A percentile compares a stretch with the other conserved stretches of the same genome.
These are phyloP conservation scores for Hyaloscypha finlandica DNA, from an alignment of 495 filamentous ascomycete genomes.

Conservation along the genomic window DNA sequence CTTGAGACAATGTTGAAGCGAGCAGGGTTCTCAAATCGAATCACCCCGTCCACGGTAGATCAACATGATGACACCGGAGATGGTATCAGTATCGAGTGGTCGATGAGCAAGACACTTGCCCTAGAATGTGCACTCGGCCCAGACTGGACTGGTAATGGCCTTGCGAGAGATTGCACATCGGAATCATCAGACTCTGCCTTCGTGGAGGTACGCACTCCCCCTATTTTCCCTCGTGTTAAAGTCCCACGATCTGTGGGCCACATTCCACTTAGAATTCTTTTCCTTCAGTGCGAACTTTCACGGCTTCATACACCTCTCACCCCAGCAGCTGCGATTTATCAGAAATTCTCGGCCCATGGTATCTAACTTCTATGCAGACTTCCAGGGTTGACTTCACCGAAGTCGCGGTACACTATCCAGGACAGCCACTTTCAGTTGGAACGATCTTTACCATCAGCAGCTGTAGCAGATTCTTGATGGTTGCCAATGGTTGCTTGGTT, in stretches of 20 bases:
- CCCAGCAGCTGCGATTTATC: too few relatives aligned
- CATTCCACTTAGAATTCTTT: too few relatives aligned
- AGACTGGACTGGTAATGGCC: conserved; percentile 48
- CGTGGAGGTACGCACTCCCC: background rate
- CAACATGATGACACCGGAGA: conserved; percentile 15
- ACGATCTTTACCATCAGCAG: conserved; percentile 56
- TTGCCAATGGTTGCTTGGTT: conserved; percentile 58
- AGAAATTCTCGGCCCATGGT: conserved; percentile 23
- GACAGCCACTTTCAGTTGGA: conserved; percentile 16
- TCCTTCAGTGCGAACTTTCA: too few relatives aligned
- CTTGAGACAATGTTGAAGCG: conserved; percentile 55
- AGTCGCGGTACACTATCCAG: conserved; percentile 32
- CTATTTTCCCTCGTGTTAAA: background rate
- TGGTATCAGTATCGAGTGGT: conserved; percentile 48
- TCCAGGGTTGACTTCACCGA: conserved; percentile 38
- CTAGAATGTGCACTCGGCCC: conserved; percentile 61
- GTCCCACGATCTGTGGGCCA: too few relatives aligned
- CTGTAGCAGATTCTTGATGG: conserved; percentile 62
- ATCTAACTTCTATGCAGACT: conserved; percentile 25
- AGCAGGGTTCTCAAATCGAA: conserved; percentile 58
- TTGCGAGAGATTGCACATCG: conserved; percentile 18
- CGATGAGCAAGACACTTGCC: conserved; percentile 60
- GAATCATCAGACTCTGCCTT: background rate
- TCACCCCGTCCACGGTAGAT: conserved; percentile 43
- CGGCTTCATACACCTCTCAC: too few relatives aligned